A percentile compares a stretch with the other conserved stretches of the same genome.
Conservation (phyloP, 495 filamentous ascomycete genomes). For the Aspergillus hancockii region DNA sequence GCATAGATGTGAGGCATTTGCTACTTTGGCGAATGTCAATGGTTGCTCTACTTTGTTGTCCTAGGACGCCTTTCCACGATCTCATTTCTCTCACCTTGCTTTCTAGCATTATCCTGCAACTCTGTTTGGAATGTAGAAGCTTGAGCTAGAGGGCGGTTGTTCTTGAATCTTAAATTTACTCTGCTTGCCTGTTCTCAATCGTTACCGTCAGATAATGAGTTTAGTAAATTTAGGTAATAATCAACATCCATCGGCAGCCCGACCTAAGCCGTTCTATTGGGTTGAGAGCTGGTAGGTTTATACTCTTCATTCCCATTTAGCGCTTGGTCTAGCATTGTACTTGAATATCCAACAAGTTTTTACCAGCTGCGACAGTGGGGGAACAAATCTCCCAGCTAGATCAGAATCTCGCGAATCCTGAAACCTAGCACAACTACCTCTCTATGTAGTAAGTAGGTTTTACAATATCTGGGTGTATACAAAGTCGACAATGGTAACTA, state of each 20-base stretch:
- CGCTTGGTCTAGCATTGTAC: too few species aligned
- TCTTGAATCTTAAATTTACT: slow-evolving; percentile 12
- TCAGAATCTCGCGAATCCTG: too few species aligned
- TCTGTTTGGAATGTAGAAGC: slow-evolving; percentile 31
- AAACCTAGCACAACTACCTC: too few species aligned
- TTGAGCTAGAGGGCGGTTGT: slow-evolving; percentile 27
- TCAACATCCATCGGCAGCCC: too few species aligned
- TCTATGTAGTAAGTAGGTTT: too few species aligned
- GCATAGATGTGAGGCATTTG: slow-evolving; percentile 25
- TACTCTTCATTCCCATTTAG: too few species aligned
- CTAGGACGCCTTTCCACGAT: slow-evolving; percentile 3
- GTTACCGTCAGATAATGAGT: neutral
- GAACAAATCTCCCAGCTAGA: too few species aligned
- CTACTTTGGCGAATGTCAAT: neutral
- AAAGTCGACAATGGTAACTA: neutral
- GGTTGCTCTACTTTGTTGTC: neutral
- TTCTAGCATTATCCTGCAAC: slow-evolving; percentile 19
- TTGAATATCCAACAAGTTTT: too few species aligned
- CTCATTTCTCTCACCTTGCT: slow-evolving; percentile 12
- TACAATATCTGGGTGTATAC: neutral
- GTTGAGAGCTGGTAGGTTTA: too few species aligned
- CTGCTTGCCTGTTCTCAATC: slow-evolving; percentile 13
- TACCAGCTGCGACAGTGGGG: too few species aligned
- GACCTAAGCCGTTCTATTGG: too few species aligned
- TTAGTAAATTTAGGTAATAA: too few species aligned